Percentiles rank a stretch among this genome's conserved stretches.
Evolutionary conservation across 2,329 filamentous ascomycete species (phyloP).

Genomic region (Penicillium sp.): DNA sequence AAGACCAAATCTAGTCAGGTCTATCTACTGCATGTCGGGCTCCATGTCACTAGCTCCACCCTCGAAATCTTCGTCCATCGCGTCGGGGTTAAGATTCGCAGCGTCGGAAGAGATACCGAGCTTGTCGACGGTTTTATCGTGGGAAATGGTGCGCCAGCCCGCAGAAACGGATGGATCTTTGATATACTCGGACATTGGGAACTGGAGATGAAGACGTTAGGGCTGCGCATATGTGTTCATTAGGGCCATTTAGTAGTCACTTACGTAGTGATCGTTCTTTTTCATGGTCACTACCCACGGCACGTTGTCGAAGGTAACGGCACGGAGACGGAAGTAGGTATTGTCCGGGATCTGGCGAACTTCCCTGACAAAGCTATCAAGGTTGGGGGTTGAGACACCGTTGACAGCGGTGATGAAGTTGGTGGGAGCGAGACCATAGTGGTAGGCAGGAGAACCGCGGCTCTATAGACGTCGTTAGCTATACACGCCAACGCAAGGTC

Average conservation of each 20-base stretch:
- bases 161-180: conserved; percentile 52
- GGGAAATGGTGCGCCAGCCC: conserved; percentile 56
- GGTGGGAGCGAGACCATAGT: conserved; percentile 88
- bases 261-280: conserved; percentile 93
- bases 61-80: conserved; percentile 43
- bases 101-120: conserved; percentile 36
- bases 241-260: conserved; percentile 14
- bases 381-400: conserved; percentile 73
- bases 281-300: conserved; percentile 99
- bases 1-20: not conserved
- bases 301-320: conserved; percentile 97
- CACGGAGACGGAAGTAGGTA: conserved; percentile 93
- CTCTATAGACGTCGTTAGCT: conserved; percentile 42
- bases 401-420: conserved; percentile 98
- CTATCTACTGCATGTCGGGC: conserved; percentile 29
- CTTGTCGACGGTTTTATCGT: conserved; percentile 45
- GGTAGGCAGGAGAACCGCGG: conserved; percentile 76
- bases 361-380: conserved; percentile 73
- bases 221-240: not conserved
- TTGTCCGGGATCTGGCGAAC: conserved; percentile 90
- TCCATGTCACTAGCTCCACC: conserved; percentile 36
- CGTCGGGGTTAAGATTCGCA: conserved; percentile 44
- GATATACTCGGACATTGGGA: conserved; percentile 62
- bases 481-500: not conserved
- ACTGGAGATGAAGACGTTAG: conserved; percentile 36